phyloP scores from a whole-genome alignment of 768 basidiomycete species.

The Hemileccinum impolitum region DNA sequence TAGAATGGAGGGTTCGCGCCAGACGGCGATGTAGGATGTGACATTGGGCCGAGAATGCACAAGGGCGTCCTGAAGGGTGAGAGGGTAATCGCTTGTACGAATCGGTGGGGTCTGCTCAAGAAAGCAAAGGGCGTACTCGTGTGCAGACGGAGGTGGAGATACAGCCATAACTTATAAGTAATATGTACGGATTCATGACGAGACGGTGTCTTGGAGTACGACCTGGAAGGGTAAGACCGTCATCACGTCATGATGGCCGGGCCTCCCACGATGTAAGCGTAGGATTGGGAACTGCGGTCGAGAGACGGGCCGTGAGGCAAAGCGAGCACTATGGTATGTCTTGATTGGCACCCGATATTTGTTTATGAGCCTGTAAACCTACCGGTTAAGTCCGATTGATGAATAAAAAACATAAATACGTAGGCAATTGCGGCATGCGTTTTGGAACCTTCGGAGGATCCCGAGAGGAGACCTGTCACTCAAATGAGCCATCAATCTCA shows the following conservation, averaged over 20 bases:
- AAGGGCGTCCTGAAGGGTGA: constrained; percentile 26
- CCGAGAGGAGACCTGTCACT: constrained; percentile 20
- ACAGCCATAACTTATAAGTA: constrained; percentile 16
- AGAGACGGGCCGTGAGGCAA: constrained; percentile 18
- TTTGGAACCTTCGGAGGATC: constrained; percentile 20
- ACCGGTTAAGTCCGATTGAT: constrained; percentile 15
- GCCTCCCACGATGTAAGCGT: constrained; percentile 26
- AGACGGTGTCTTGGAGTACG: constrained; percentile 27
- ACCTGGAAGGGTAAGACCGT: constrained; percentile 27
- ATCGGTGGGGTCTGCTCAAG: constrained; percentile 31
- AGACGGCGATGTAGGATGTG: constrained; percentile 25
- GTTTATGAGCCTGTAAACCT: constrained; percentile 3
- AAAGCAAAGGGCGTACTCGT: constrained; percentile 33
- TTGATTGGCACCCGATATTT: not conserved
- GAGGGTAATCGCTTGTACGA: constrained; percentile 36
- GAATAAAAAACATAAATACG: constrained; percentile 10
- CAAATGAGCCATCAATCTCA: constrained; percentile 28
- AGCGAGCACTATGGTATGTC: not conserved
- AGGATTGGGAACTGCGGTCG: constrained; percentile 11
- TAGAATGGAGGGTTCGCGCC: constrained; percentile 32
- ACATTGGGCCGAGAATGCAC: constrained; percentile 31
- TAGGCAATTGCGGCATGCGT: constrained; percentile 18
- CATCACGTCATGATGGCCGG: constrained; percentile 28
- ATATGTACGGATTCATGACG: constrained; percentile 25
- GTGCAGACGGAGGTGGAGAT: constrained; percentile 12